phyloP scores from a whole-genome alignment of 176 grass and related monocot genomes.

The Musa schizocarpa region DNA sequence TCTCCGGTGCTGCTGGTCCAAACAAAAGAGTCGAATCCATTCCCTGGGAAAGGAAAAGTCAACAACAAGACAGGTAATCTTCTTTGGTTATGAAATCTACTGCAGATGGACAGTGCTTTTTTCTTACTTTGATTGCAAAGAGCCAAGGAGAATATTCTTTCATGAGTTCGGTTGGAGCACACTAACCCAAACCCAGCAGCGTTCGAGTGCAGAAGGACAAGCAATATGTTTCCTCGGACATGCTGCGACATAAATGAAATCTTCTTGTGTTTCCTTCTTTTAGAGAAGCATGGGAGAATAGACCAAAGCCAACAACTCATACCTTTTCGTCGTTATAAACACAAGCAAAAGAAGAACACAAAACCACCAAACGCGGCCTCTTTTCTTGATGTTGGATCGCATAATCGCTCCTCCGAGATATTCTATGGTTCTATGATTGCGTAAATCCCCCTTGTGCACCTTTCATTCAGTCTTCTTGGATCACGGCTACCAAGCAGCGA shows the following conservation, averaged over 20 bases:
- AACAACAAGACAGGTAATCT: no score
- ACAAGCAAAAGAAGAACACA: no score
- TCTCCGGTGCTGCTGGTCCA: no score
- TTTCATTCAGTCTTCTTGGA: no score
- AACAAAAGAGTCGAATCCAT: no score
- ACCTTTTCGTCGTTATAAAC: neutral
- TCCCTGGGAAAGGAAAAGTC: no score
- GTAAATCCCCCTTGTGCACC: no score
- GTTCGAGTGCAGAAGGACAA: neutral
- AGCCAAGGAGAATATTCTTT: slow-evolving; percentile 6
- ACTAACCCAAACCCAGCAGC: neutral
- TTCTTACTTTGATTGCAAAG: neutral
- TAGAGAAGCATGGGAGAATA: neutral
- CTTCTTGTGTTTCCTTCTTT: no score
- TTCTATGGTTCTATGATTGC: no score
- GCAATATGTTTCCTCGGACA: neutral
- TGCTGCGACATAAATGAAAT: neutral
- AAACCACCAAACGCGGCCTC: neutral
- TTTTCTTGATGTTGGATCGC: neutral
- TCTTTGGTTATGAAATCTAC: no score
- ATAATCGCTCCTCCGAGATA: neutral
- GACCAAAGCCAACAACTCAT: neutral
- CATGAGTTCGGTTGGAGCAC: neutral
- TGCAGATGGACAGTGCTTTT: no score
- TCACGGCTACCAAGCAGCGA: no score